Base-by-base conservation (phyloP, 176 grass and related monocot species). In the Hordeum marinum region DNA sequence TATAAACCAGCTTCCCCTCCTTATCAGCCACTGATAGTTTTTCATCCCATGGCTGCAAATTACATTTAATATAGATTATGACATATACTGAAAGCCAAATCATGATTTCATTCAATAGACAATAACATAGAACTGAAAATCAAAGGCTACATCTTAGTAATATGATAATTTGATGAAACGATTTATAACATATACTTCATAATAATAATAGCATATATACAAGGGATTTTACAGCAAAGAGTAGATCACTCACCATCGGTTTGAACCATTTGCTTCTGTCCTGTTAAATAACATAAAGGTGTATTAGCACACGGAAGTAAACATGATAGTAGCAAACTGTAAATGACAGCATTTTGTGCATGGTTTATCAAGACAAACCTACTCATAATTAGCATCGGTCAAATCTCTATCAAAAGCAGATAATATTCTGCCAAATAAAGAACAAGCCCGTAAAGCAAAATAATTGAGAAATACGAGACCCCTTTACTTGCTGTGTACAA, bases 211-310 rank as follows among this genome's bases (percentile, higher is more conserved):
- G 39, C 26, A 43, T 79, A 66, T 52, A 50, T 24, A 62, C 68
- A 86, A 79, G 78, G 61, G 21, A 63, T 34, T 69, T 37, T 48
- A 65, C 64, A 54, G 63, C 29, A 15, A 71, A 87, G 52, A 78
- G 82, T 88, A 90, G 61, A 32, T 80, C 77, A 91, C 95, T 98
- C 85, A 98, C 95, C 60, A 60, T 26, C 46, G 13, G 43, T 75
- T 88, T 93, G 89, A 95, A 98, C 95, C 95, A 98, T 37, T 77
- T 98, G 55, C 87, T 93, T 84, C 77, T 85, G 86, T 91, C 95
- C 95, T 98, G 93, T 82, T 72, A 89, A 82, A 88, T 73, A 72
- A 17, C 45, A 86, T 10, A 82, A 79, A 88, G 82, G 60, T 35
- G 26, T 50, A 81, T 91, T 40, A 91, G 79, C 34, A 69, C 20